A percentile compares a stretch with the other conserved stretches of the same genome.
These are phyloP conservation scores for Juncus inflexus DNA, from an alignment of 176 grass and related monocot genomes.

Conservation along the genomic window DNA sequence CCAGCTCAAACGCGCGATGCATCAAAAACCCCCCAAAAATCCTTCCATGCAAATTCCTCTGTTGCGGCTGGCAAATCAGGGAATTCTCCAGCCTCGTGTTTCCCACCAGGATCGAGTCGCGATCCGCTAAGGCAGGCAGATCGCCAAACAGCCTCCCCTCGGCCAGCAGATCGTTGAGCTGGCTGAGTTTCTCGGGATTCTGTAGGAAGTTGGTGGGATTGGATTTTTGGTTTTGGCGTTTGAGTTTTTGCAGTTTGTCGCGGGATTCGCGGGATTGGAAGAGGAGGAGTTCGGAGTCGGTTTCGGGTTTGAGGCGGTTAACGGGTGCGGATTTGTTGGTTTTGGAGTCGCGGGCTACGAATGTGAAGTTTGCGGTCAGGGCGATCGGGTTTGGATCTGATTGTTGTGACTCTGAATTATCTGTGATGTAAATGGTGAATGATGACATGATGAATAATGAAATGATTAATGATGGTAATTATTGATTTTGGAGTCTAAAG, in stretches of 20 bases:
- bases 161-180: conserved; percentile 45
- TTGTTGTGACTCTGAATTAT: conserved; percentile 25
- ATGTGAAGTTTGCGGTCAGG: conserved; percentile 85
- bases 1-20: conserved; percentile 90
- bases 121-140: conserved; percentile 80
- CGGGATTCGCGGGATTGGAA: conserved; percentile 55
- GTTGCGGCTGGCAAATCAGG: conserved; percentile 87
- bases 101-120: conserved; percentile 72
- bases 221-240: conserved; percentile 73
- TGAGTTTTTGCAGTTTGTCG: conserved; percentile 76
- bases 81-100: conserved; percentile 75
- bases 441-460: no score
- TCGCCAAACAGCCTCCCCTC: conserved; percentile 89
- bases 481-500: no score
- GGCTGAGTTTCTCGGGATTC: conserved; percentile 29
- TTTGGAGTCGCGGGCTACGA: conserved; percentile 75
- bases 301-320: conserved; percentile 79
- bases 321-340: conserved; percentile 84
- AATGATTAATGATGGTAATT: conserved; percentile 2
- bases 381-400: conserved; percentile 46
- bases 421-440: conserved; percentile 25
- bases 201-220: conserved; percentile 37
- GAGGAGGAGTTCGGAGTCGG: conserved; percentile 58
- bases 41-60: conserved; percentile 75
- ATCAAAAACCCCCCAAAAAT: conserved; percentile 99